Percentiles rank a stretch among this genome's conserved stretches.
These are phyloP conservation scores for Dicorynia guianensis DNA, from an alignment of 306 rosid genomes.

Conservation along the genomic window DNA sequence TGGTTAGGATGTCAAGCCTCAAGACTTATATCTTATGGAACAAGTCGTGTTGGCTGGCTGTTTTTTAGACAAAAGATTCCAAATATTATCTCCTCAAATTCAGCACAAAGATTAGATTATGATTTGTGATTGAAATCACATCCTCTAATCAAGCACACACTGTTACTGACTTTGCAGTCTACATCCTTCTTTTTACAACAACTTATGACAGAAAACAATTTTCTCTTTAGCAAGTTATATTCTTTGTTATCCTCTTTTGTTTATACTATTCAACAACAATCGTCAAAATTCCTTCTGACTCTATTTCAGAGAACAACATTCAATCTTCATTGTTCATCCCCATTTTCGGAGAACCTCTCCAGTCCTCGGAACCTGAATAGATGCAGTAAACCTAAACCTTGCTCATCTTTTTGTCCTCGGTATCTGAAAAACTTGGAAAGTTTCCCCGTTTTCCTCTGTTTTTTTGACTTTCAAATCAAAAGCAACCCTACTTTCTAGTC, in stretches of 20 bases:
- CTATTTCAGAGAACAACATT: slow-evolving; percentile 42
- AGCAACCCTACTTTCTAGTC: slow-evolving; percentile 37
- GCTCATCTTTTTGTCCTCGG: slow-evolving; percentile 27
- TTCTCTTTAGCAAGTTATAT: slow-evolving; percentile 14
- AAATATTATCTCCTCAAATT: slow-evolving; percentile 49
- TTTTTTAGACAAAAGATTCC: slow-evolving; percentile 37
- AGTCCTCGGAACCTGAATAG: slow-evolving; percentile 45
- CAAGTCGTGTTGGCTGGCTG: slow-evolving; percentile 43
- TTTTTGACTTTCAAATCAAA: slow-evolving; percentile 50
- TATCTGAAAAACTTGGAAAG: slow-evolving; percentile 15
- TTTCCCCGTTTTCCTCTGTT: slow-evolving; percentile 22
- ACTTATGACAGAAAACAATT: slow-evolving; percentile 29
- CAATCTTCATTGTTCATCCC: slow-evolving; percentile 37
- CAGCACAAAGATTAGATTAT: slow-evolving; percentile 44
- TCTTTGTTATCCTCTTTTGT: slow-evolving; percentile 40
- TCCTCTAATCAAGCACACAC: slow-evolving; percentile 53
- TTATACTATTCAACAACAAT: slow-evolving; percentile 44
- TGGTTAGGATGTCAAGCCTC: slow-evolving; percentile 49
- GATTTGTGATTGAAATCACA: slow-evolving; percentile 38
- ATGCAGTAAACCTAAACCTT: slow-evolving; percentile 29
- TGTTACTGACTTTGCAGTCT: slow-evolving; percentile 36
- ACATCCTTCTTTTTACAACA: slow-evolving; percentile 21
- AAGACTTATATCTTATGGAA: slow-evolving; percentile 44
- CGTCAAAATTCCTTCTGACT: slow-evolving; percentile 49
- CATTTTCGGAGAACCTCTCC: slow-evolving; percentile 32